These are phyloP conservation scores for Cladophialophora exuberans DNA, from an alignment of 2,329 filamentous ascomycete species.

Conservation along the genomic window DNA sequence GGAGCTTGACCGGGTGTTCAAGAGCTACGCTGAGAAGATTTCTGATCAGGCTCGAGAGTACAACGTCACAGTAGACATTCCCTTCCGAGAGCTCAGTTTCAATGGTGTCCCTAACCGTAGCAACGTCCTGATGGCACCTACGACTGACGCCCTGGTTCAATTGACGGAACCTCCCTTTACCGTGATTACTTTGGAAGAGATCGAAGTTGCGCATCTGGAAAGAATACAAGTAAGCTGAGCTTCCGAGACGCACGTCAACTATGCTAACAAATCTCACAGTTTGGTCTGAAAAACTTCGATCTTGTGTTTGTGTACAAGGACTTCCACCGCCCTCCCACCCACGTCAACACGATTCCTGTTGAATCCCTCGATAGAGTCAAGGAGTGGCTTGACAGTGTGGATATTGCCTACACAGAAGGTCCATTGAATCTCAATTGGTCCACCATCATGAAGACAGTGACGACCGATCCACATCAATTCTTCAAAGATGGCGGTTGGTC, in stretches of 20 bases:
- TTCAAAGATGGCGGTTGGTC: slow-evolving; percentile 95
- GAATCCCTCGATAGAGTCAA: slow-evolving; percentile 94
- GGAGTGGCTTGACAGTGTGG: slow-evolving; percentile 94
- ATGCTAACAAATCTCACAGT: slow-evolving; percentile 55
- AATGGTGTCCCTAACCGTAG: slow-evolving; percentile 94
- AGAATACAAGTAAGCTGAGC: slow-evolving; percentile 66
- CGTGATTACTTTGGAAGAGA: slow-evolving; percentile 91
- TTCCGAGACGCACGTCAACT: neutral
- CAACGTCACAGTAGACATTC: slow-evolving; percentile 90
- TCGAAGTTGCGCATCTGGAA: slow-evolving; percentile 94
- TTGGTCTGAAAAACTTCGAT: slow-evolving; percentile 98
- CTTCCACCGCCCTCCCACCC: slow-evolving; percentile 84
- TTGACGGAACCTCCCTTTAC: slow-evolving; percentile 96
- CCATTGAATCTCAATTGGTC: slow-evolving; percentile 98
- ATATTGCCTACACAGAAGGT: slow-evolving; percentile 92
- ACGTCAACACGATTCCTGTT: slow-evolving; percentile 98
- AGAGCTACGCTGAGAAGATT: slow-evolving; percentile 95
- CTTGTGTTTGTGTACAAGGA: slow-evolving; percentile 98
- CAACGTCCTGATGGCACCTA: slow-evolving; percentile 93
- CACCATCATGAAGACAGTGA: slow-evolving; percentile 99
- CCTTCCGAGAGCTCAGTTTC: slow-evolving; percentile 94
- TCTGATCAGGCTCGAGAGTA: slow-evolving; percentile 92
- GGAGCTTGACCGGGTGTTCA: slow-evolving; percentile 95
- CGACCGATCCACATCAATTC: slow-evolving; percentile 89
- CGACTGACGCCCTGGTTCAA: slow-evolving; percentile 95